A percentile compares a stretch with the other conserved stretches of the same genome.
Evolutionary conservation across 805 yeast genomes (phyloP).

Genomic region (Tetrapisispora fleetii): DNA sequence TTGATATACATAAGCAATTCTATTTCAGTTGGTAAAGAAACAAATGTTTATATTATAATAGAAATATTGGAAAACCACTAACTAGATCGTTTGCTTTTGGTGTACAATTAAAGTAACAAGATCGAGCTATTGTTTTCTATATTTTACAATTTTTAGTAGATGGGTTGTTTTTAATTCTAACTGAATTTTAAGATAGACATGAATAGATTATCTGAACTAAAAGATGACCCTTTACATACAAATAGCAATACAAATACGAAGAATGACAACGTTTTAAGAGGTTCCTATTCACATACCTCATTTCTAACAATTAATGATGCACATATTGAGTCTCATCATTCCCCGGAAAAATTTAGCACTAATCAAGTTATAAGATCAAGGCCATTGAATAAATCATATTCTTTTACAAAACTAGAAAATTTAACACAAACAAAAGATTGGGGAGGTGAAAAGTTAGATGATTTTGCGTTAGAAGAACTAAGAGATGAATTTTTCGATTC

Average conservation of each 20-base stretch:
- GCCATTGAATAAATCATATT: neutral
- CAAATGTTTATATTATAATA: no score
- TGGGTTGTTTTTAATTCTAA: neutral
- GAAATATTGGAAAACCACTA: no score
- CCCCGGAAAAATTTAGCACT: neutral
- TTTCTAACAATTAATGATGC: neutral
- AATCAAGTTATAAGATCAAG: neutral
- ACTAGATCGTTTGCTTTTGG: no score
- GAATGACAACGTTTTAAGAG: neutral
- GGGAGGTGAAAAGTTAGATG: conserved; percentile 19
- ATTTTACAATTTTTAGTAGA: no score
- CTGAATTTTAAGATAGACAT: neutral
- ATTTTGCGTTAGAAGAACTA: conserved; percentile 34
- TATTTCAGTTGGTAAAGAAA: no score
- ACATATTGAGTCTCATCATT: neutral
- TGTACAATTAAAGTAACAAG: no score
- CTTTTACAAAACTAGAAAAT: neutral
- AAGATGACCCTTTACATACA: neutral
- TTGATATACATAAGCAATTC: no score
- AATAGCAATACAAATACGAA: neutral
- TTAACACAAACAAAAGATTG: neutral
- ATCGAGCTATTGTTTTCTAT: no score
- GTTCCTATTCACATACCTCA: conserved; percentile 1
- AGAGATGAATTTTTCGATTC: conserved; percentile 44
- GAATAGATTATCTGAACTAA: conserved; percentile 1